Conservation (phyloP, 345 rosid genomes). For the Erucastrum elatum region DNA sequence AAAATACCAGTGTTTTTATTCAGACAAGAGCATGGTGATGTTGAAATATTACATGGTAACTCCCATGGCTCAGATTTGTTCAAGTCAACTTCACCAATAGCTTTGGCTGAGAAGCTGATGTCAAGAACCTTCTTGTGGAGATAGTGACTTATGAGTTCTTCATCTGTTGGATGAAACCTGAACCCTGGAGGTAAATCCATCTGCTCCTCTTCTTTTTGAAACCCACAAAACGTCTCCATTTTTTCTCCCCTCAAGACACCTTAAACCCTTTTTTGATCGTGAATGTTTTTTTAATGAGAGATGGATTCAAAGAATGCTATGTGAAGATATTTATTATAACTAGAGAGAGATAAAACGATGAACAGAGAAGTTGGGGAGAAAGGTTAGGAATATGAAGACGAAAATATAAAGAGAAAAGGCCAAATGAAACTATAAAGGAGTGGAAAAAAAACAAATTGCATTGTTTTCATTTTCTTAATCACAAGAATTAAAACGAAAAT, state of each 20-base stretch:
- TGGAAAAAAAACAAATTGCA: constrained; percentile 13
- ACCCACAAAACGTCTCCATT: constrained; percentile 38
- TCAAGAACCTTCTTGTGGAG: constrained; percentile 72
- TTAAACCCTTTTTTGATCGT: constrained; percentile 38
- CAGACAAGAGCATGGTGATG: background rate
- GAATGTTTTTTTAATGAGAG: background rate
- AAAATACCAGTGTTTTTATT: background rate
- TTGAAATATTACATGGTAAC: constrained; percentile 59
- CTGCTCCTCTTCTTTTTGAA: constrained; percentile 51
- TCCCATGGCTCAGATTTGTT: constrained; percentile 99
- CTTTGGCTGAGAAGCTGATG: constrained; percentile 57
- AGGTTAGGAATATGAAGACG: constrained; percentile 34
- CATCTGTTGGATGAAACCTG: constrained; percentile 93
- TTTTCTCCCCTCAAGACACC: constrained; percentile 1
- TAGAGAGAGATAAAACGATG: constrained; percentile 21
- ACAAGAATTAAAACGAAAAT: constrained; percentile 25
- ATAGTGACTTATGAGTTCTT: constrained; percentile 91
- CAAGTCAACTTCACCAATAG: constrained; percentile 91
- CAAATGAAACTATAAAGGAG: constrained; percentile 36
- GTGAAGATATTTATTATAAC: constrained; percentile 7
- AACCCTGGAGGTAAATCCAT: constrained; percentile 95
- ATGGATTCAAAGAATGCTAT: constrained; percentile 13
- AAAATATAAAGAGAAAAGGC: constrained; percentile 17
- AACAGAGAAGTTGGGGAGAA: constrained; percentile 35
- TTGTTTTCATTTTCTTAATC: constrained; percentile 32